phyloP scores from a whole-genome alignment of 148 eudicot species.

The Nepenthes gracilis region DNA sequence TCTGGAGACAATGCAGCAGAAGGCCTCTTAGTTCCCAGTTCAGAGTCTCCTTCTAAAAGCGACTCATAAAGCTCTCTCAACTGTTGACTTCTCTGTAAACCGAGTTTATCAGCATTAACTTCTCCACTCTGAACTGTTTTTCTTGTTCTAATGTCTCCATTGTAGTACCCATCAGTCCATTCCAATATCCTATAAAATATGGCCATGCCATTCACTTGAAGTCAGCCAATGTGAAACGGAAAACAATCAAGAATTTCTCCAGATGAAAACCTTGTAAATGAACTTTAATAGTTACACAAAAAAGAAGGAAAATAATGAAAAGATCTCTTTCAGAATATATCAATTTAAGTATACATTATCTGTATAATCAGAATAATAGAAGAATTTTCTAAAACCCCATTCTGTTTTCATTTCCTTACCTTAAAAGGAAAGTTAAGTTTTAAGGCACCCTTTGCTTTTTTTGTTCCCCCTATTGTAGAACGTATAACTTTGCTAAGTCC shows the following conservation, averaged over 20 bases:
- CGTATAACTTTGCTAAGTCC: too few species aligned
- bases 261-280: too few species aligned
- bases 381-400: too few species aligned
- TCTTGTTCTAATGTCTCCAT: conserved; percentile 38
- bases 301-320: too few species aligned
- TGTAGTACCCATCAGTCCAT: conserved; percentile 58
- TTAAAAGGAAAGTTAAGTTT: too few species aligned
- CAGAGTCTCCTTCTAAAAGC: conserved; percentile 28
- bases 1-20: conserved; percentile 31
- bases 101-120: conserved; percentile 21
- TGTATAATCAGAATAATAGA: too few species aligned
- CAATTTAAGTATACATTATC: too few species aligned
- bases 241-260: background rate
- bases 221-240: background rate
- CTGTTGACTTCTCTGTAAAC: conserved; percentile 43
- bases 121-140: conserved; percentile 22
- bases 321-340: too few species aligned
- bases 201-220: background rate
- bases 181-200: conserved; percentile 32
- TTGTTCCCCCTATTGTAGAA: too few species aligned
- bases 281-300: too few species aligned
- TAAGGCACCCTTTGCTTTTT: too few species aligned
- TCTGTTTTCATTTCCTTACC: too few species aligned
- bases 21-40: conserved; percentile 20
- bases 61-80: conserved; percentile 42